Base-by-base conservation (phyloP, 1,284 basidiomycete species). In the Athelia psychrophila region DNA sequence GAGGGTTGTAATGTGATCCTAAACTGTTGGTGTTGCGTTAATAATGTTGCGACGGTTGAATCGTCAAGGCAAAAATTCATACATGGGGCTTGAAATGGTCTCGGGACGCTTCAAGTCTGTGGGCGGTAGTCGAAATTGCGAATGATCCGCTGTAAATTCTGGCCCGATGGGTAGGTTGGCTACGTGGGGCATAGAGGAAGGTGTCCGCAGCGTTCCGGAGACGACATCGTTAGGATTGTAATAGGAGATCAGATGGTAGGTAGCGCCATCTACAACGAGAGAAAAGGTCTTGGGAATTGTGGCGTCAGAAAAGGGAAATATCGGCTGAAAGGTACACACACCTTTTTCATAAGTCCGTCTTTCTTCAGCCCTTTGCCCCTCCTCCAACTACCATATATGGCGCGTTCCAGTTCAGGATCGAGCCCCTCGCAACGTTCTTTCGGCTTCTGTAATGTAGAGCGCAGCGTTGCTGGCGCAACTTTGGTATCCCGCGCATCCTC, bases 321-420 rank as follows among this genome's bases (percentile, higher is more conserved):
- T 22, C n/a, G n/a, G 5, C 5, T 12, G 8, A 36, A 46, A 48
- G 49, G n/a, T n/a, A n/a, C 16, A 42, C 48, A 15, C n/a, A 58
- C 61, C 60, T 63, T 63, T 53, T 63, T 63, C 58, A 63, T 61
- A 35, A 63, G 50, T 5, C 61, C 61, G 51, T 63, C 51, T 20
- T 55, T 47, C 56, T 63, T 63, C 38, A 63, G 47, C 19, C 59
- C 60, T 40, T 53, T 57, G 19, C 61, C 61, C 48, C 57, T 61
- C 47, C 58, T 59, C 60, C 60, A 61, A 49, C 60, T 61, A 2
- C 60, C 61, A 27, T 59, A 57, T 23, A 62, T 61, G 52, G 54
- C 56, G 38, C 56, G 51, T 50, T 62, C 61, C 16, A 60, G 56
- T 18, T 59, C 58, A 1, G 55, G 48, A 42, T 62, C 59, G 18